phyloP scores from a whole-genome alignment of 495 filamentous ascomycete genomes.

The Extremus antarcticus region DNA sequence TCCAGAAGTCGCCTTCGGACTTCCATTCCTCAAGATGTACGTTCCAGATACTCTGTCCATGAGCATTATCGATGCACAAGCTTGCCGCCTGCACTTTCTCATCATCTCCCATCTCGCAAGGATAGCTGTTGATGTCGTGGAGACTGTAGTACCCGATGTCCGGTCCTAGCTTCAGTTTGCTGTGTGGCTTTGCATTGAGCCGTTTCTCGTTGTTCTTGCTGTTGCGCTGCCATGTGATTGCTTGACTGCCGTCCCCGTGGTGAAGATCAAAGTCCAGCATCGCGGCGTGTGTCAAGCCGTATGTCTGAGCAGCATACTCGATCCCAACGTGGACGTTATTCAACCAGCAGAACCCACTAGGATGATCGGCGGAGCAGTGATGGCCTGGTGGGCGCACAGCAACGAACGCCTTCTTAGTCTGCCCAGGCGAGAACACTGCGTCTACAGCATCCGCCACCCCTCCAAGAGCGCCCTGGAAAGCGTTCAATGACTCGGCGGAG shows the following conservation, averaged over 20 bases:
- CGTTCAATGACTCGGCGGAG: conserved; percentile 70
- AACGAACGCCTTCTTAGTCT: conserved; percentile 64
- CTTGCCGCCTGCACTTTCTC: conserved; percentile 88
- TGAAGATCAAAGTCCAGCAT: conserved; percentile 97
- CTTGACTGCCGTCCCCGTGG: conserved; percentile 90
- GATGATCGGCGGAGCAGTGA: conserved; percentile 77
- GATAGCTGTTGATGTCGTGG: conserved; percentile 96
- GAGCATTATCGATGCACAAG: conserved; percentile 81
- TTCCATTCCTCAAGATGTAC: conserved; percentile 87
- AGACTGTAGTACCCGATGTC: conserved; percentile 90
- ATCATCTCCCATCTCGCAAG: conserved; percentile 78
- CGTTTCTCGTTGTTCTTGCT: conserved; percentile 32
- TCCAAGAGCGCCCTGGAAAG: conserved; percentile 79
- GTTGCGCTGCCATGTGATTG: conserved; percentile 84
- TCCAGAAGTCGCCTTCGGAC: conserved; percentile 74
- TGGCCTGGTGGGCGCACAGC: conserved; percentile 80
- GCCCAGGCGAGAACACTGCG: conserved; percentile 54
- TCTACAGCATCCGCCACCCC: conserved; percentile 89
- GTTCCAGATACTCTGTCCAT: conserved; percentile 90
- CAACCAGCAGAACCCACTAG: conserved; percentile 95
- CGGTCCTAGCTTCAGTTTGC: conserved; percentile 53
- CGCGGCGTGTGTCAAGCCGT: conserved; percentile 84
- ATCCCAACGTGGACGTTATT: conserved; percentile 98
- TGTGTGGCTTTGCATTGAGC: conserved; percentile 31
- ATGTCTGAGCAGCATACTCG: conserved; percentile 67